Base-by-base conservation (phyloP, 805 yeast genomes). In the Candida andamanensis region DNA sequence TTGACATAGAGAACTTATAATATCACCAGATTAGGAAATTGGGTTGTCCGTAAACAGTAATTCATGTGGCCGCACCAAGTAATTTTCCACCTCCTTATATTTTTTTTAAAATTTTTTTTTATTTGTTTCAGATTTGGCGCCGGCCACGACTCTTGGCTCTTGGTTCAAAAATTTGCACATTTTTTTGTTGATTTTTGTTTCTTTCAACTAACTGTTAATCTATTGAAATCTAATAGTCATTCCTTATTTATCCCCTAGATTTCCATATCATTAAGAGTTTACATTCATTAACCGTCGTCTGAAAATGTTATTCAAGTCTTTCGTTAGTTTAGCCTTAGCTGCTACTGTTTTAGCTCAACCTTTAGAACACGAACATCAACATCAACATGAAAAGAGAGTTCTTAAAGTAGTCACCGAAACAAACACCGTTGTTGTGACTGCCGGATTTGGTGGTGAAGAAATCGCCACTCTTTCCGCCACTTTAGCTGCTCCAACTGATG, bases 261-360 rank as follows among this genome's bases (percentile, higher is more conserved):
- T 25, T 14, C 17, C 15, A 14, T 12, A 10, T 13, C 17, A 5
- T n/a, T 28, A 5, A 28, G 17, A 22, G 25, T 19, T 14, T 34
- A 38, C 33, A 15, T 37, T 38, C 20, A 40, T 27, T 17, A n/a
- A n/a, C n/a, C n/a, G n/a, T n/a, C n/a, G n/a, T n/a, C n/a, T n/a
- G n/a, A n/a, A n/a, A n/a, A 74, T 73, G 78, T 69, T 71, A 57
- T 70, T 77, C 51, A 56, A 57, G 29, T 46, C 64, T 24, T 49
- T 74, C 48, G 67, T 63, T 45, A 57, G 72, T 33, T 74, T 79
- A 33, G 50, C 76, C 32, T 50, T 76, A 15, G 39, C 39, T 33
- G 71, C 72, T 46, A 54, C 73, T 32, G 68, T 71, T 30, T 39
- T 69, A 24, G 81, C 85, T 40, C 75, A 72, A 33, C 85, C 86